Evolutionary conservation across 805 yeast genomes (phyloP).

Genomic region (Pichia pseudocactophila): DNA sequence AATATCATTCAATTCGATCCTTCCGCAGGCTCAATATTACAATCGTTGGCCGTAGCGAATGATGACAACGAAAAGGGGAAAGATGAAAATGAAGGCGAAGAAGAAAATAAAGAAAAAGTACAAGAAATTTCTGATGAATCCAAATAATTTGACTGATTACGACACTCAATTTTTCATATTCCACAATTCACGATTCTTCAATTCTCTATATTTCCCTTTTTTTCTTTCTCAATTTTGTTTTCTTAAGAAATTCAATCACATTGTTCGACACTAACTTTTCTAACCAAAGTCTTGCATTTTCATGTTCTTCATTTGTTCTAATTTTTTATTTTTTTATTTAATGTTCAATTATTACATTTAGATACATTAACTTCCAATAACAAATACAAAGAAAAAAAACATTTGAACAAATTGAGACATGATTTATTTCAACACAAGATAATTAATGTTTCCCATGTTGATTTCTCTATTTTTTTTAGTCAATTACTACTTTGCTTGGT

Average conservation of each 20-base stretch:
- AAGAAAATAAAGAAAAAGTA: conserved; percentile 12
- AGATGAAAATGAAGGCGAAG: conserved; percentile 20
- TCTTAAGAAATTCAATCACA: too few relatives aligned
- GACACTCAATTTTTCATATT: neutral
- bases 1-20: conserved; percentile 61
- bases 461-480: too few relatives aligned
- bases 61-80: conserved; percentile 24
- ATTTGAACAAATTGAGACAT: too few relatives aligned
- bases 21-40: conserved; percentile 54
- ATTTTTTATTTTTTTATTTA: too few relatives aligned
- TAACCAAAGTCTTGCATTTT: neutral
- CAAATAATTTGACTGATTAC: neutral
- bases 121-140: conserved; percentile 8
- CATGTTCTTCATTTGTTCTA: neutral
- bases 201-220: neutral
- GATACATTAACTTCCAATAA: too few relatives aligned
- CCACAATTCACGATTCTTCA: neutral
- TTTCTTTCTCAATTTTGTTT: neutral
- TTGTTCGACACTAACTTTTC: neutral
- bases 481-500: too few relatives aligned
- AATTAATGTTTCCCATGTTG: too few relatives aligned
- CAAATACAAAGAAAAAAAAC: too few relatives aligned
- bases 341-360: too few relatives aligned
- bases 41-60: conserved; percentile 36
- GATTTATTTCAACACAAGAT: too few relatives aligned